Evolutionary conservation across 2,329 filamentous ascomycete species (phyloP).

Genomic region (Alternaria panax): DNA sequence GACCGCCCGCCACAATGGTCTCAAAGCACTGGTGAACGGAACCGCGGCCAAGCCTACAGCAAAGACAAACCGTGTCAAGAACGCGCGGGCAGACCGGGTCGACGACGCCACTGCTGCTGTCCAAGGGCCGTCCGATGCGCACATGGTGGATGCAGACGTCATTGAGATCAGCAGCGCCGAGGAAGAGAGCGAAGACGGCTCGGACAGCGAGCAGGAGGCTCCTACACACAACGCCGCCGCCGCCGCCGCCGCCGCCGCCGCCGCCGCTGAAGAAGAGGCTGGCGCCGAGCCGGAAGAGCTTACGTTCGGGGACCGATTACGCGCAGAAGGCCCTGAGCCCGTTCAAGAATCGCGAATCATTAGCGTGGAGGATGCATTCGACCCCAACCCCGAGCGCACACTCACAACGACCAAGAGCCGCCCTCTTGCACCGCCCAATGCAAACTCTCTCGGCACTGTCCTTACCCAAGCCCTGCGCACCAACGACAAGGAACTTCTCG

Average conservation of each 20-base stretch:
- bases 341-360: constrained; percentile 60
- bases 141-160: constrained; percentile 48
- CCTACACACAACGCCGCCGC: constrained; percentile 29
- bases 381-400: constrained; percentile 54
- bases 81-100: constrained; percentile 59
- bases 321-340: constrained; percentile 61
- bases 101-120: constrained; percentile 66
- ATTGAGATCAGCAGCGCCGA: constrained; percentile 60
- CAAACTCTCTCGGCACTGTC: constrained; percentile 88
- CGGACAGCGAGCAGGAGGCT: constrained; percentile 34
- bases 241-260: constrained; percentile 30
- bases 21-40: constrained; percentile 45
- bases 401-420: constrained; percentile 53
- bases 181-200: constrained; percentile 49
- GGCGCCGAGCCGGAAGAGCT: constrained; percentile 62
- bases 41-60: constrained; percentile 52
- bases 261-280: constrained; percentile 40
- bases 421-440: constrained; percentile 68
- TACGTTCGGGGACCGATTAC: constrained; percentile 87
- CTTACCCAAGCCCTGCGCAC: constrained; percentile 91
- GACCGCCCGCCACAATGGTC: constrained; percentile 33
- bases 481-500: constrained; percentile 87
- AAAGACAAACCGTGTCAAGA: constrained; percentile 62
- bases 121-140: constrained; percentile 55
- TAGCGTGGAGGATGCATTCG: constrained; percentile 71